Percentiles rank a stretch among this genome's conserved stretches.
phyloP scores from a whole-genome alignment of 129 eudicot genomes.

The Helichrysum umbraculigerum region DNA sequence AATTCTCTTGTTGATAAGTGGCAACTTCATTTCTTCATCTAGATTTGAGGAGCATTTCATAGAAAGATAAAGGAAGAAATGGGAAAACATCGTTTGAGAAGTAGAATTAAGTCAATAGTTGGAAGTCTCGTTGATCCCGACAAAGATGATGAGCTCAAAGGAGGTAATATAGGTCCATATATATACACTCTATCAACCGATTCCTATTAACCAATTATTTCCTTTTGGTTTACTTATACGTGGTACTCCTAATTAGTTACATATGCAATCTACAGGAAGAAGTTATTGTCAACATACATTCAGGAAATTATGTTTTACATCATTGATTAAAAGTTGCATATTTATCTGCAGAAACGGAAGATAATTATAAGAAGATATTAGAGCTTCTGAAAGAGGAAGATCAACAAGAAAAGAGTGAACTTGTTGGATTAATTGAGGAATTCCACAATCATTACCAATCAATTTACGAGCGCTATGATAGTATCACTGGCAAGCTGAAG shows the following conservation, averaged over 20 bases:
- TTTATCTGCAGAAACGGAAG: constrained; percentile 63
- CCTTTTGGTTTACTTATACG: not conserved
- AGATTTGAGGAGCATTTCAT: constrained; percentile 12
- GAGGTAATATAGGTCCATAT: constrained; percentile 60
- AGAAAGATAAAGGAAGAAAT: constrained; percentile 30
- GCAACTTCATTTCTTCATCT: not conserved
- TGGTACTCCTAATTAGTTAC: not conserved
- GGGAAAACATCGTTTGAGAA: constrained; percentile 53
- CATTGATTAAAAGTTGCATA: constrained; percentile 13
- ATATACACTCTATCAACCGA: not conserved
- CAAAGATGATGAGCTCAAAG: constrained; percentile 74
- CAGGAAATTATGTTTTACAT: not conserved
- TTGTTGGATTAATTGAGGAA: constrained; percentile 57
- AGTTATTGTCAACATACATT: not conserved
- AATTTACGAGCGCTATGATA: constrained; percentile 62
- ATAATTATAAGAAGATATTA: constrained; percentile 57
- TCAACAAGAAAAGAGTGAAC: constrained; percentile 41
- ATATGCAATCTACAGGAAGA: not conserved
- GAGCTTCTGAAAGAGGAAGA: constrained; percentile 48
- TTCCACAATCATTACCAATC: constrained; percentile 73
- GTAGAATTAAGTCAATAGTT: constrained; percentile 50
- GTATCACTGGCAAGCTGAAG: constrained; percentile 69
- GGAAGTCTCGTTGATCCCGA: constrained; percentile 77
- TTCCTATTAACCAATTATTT: not conserved
- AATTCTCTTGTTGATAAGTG: not conserved